Conservation (phyloP, 2,329 filamentous ascomycete genomes). For the Anthostomella pinea region DNA sequence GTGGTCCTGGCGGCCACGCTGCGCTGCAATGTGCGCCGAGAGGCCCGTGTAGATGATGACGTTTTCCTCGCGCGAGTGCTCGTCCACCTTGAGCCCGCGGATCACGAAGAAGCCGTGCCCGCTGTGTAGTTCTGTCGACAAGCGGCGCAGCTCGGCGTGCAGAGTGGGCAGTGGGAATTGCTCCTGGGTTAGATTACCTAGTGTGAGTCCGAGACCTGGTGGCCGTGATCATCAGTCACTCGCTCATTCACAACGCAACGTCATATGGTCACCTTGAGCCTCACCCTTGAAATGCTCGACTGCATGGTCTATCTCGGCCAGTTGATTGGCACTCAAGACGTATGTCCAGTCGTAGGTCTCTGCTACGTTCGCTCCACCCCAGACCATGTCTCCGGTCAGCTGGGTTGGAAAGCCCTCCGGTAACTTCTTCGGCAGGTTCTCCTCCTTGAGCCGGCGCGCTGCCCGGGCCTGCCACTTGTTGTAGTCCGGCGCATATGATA, state of each 20-base stretch:
- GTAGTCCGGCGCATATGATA: slow-evolving; percentile 53
- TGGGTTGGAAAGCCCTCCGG: slow-evolving; percentile 49
- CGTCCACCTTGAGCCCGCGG: slow-evolving; percentile 52
- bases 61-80: slow-evolving; percentile 54
- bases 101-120: slow-evolving; percentile 62
- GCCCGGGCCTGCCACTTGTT: slow-evolving; percentile 51
- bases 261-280: not conserved
- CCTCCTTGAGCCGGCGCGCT: slow-evolving; percentile 41
- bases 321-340: slow-evolving; percentile 41
- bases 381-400: slow-evolving; percentile 51
- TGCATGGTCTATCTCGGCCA: slow-evolving; percentile 47
- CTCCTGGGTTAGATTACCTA: slow-evolving; percentile 43
- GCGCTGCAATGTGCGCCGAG: slow-evolving; percentile 53
- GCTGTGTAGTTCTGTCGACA: slow-evolving; percentile 54
- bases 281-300: slow-evolving; percentile 42
- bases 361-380: slow-evolving; percentile 51
- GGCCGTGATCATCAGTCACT: not conserved
- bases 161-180: slow-evolving; percentile 56
- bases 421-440: slow-evolving; percentile 37
- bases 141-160: slow-evolving; percentile 44
- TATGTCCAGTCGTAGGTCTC: slow-evolving; percentile 53
- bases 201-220: slow-evolving; percentile 23
- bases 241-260: not conserved
- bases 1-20: slow-evolving; percentile 52
- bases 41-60: slow-evolving; percentile 59